These are phyloP conservation scores for Stachybotrys chartarum DNA, from an alignment of 2,329 filamentous ascomycete species.

Conservation along the genomic window DNA sequence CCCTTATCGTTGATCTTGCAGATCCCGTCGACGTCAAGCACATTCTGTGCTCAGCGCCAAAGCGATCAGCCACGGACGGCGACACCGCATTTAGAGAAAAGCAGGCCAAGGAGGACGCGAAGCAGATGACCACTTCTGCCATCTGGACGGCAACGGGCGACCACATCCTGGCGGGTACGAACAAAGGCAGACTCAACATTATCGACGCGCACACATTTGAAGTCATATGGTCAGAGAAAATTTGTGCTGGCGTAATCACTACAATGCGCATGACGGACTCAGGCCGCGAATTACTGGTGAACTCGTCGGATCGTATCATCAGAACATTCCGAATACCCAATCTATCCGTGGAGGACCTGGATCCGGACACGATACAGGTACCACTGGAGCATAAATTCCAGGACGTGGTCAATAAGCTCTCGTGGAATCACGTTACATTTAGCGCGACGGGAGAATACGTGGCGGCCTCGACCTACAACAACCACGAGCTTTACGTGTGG, in stretches of 20 bases:
- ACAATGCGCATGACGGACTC: constrained; percentile 75
- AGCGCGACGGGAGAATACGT: constrained; percentile 93
- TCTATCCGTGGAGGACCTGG: constrained; percentile 58
- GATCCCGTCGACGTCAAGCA: constrained; percentile 65
- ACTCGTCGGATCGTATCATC: constrained; percentile 91
- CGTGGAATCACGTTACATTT: constrained; percentile 97
- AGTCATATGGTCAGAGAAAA: constrained; percentile 82
- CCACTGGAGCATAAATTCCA: constrained; percentile 97
- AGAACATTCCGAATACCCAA: constrained; percentile 87
- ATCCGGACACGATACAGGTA: constrained; percentile 79
- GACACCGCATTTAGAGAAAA: constrained; percentile 72
- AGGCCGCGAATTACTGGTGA: constrained; percentile 82
- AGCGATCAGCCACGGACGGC: constrained; percentile 61
- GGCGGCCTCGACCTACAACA: constrained; percentile 93
- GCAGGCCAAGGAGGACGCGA: constrained; percentile 83
- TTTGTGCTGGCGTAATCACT: constrained; percentile 82
- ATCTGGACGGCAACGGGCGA: constrained; percentile 81
- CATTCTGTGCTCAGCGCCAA: constrained; percentile 73
- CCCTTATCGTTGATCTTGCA: constrained; percentile 76
- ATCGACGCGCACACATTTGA: constrained; percentile 76
- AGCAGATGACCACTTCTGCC: constrained; percentile 88
- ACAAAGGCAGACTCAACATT: constrained; percentile 93
- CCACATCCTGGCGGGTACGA: constrained; percentile 88
- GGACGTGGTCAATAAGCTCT: constrained; percentile 88
- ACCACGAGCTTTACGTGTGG: constrained; percentile 98